These are phyloP conservation scores for Solanum gandarillasii DNA, from an alignment of 257 asterid genomes.

Conservation along the genomic window DNA sequence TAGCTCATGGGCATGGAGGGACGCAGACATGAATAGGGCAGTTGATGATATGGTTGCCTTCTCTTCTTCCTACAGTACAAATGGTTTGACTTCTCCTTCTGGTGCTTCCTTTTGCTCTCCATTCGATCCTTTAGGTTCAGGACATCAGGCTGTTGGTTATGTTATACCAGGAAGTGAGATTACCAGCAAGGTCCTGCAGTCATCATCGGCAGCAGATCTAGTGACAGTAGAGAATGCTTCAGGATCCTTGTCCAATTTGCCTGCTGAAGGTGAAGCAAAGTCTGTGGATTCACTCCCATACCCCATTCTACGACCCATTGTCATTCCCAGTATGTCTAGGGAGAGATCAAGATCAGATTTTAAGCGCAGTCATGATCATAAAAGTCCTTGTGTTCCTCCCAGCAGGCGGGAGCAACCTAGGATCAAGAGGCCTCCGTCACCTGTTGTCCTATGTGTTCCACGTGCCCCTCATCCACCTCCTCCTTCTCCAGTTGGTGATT, in stretches of 20 bases:
- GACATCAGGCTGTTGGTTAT: conserved; percentile 66
- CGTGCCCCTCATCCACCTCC: conserved; percentile 98
- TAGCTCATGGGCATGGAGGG: conserved; percentile 99
- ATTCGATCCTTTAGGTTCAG: conserved; percentile 78
- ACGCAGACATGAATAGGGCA: conserved; percentile 87
- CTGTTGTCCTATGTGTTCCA: conserved; percentile 97
- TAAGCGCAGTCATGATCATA: conserved; percentile 71
- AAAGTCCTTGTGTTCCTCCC: conserved; percentile 93
- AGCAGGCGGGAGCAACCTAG: conserved; percentile 87
- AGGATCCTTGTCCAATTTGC: conserved; percentile 50
- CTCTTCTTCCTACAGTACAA: conserved; percentile 96
- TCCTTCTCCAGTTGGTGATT: conserved; percentile 87
- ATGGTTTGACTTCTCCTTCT: conserved; percentile 95
- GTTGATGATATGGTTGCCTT: conserved; percentile 99
- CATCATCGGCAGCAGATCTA: conserved; percentile 65
- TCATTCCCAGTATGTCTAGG: conserved; percentile 86
- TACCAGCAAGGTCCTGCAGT: conserved; percentile 69
- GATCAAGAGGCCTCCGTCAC: conserved; percentile 96
- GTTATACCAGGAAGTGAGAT: conserved; percentile 85
- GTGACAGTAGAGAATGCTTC: conserved; percentile 67
- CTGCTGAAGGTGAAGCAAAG: conserved; percentile 68
- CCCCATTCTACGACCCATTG: conserved; percentile 91
- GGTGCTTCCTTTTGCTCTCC: conserved; percentile 94
- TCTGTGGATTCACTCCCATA: conserved; percentile 81
- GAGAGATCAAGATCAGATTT: conserved; percentile 85